A percentile compares a stretch with the other conserved stretches of the same genome.
Evolutionary conservation across 1,284 basidiomycete species (phyloP).

Genomic region (Inonotus obliquus): DNA sequence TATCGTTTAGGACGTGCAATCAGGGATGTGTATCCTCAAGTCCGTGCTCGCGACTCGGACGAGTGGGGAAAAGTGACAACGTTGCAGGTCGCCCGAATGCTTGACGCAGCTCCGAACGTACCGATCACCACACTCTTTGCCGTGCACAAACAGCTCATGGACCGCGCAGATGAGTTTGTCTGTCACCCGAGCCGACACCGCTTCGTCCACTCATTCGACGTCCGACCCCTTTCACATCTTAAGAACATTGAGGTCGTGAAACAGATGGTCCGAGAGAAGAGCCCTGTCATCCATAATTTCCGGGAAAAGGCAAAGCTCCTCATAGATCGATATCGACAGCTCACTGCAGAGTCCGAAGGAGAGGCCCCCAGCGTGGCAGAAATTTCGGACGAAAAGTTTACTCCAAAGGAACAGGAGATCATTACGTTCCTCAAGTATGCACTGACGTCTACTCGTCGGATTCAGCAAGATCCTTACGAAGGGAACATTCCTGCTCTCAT

Average conservation of each 20-base stretch:
- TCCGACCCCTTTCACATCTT: conserved; percentile 65
- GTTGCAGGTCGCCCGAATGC: conserved; percentile 41
- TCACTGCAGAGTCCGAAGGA: conserved; percentile 25
- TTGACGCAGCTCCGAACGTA: conserved; percentile 32
- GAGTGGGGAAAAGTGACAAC: conserved; percentile 51
- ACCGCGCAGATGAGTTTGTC: conserved; percentile 56
- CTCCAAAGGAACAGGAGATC: conserved; percentile 54
- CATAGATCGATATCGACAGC: conserved; percentile 33
- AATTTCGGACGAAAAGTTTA: conserved; percentile 23
- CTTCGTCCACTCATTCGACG: conserved; percentile 53
- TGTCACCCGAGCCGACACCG: conserved; percentile 55
- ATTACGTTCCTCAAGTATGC: conserved; percentile 64
- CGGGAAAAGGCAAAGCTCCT: conserved; percentile 48
- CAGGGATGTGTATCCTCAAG: conserved; percentile 38
- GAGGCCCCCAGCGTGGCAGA: conserved; percentile 29
- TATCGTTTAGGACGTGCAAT: conserved; percentile 32
- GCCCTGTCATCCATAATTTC: conserved; percentile 51
- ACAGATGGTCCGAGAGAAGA: conserved; percentile 43
- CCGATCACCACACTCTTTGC: conserved; percentile 49
- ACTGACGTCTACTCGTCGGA: conserved; percentile 51
- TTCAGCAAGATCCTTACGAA: conserved; percentile 63
- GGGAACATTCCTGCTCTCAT: conserved; percentile 55
- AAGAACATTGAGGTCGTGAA: conserved; percentile 50
- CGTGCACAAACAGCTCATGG: conserved; percentile 74
- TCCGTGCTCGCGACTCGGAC: conserved; percentile 42